Base-by-base conservation (phyloP, 208 protist genomes). In the Acanthamoeba culbertsoni region DNA sequence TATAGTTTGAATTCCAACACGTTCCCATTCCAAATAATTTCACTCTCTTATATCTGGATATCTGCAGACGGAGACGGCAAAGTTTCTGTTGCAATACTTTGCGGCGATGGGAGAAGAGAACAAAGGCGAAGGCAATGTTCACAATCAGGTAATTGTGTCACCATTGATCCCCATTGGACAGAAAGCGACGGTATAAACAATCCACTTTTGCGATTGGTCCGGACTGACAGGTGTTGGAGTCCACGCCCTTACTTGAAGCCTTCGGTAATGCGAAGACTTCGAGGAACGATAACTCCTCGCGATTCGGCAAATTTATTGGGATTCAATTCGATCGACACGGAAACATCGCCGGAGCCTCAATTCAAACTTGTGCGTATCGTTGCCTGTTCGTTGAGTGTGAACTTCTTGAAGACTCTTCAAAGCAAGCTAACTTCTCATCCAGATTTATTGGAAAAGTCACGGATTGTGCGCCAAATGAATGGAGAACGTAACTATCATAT, bases 211-310 rank as follows among this genome's bases (percentile, higher is more conserved):
- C 45, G 31, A 14, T 6, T 35, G 26, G 37, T 35, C 26, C 7
- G 14, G 14, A 55, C 73, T 84, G 14, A 35, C 86, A 86, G 48
- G 79, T 94, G 0, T 51, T 88, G 84, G 33, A 96, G 35, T 94
- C 96, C 20, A 98, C 96, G 55, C 97, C 97, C 1, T 96, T 98
- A 59, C 95, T 98, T 23, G 98, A 98, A 93, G 95, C 97, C 46
- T 98, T 98, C 94, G 97, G 98, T 46, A 98, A 98, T 91, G 97
- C 98, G 0, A 98, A 98, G 79, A 98, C 98, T 5, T 82, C 96
- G 1, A 90, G 96, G 31, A 98, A 98, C 93, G 95, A 98, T 77
- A 98, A 98, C 94, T 97, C 94, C 28, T 97, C 96, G 23, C 94
- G 98, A n/a, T 98, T 98, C 92, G 98, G 97, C 63, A 98, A 98